A percentile compares a stretch with the other conserved stretches of the same genome.
These are phyloP conservation scores for Pleurotus cornucopiae DNA, from an alignment of 768 basidiomycete species.

Conservation along the genomic window DNA sequence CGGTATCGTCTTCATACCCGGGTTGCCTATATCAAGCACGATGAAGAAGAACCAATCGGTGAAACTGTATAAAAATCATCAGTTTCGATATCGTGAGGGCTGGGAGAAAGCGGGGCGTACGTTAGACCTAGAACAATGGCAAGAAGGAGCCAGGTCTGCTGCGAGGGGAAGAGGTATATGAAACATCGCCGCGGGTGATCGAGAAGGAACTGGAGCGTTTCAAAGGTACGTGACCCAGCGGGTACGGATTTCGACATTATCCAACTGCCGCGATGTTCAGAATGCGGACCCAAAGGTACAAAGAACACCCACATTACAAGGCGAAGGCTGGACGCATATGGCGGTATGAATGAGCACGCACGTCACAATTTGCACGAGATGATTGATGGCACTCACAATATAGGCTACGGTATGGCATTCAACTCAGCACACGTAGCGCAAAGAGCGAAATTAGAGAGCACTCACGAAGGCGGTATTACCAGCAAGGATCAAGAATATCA, in stretches of 20 bases:
- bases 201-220: slow-evolving; percentile 87
- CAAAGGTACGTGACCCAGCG: slow-evolving; percentile 52
- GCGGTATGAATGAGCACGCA: neutral
- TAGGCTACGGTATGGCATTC: slow-evolving; percentile 45
- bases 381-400: slow-evolving; percentile 59
- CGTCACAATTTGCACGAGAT: neutral
- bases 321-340: slow-evolving; percentile 51
- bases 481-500: slow-evolving; percentile 77
- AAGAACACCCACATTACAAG: slow-evolving; percentile 66
- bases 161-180: slow-evolving; percentile 85
- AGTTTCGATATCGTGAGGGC: neutral
- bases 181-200: slow-evolving; percentile 94
- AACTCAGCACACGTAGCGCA: neutral
- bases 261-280: slow-evolving; percentile 54
- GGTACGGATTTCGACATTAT: slow-evolving; percentile 58
- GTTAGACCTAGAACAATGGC: slow-evolving; percentile 64
- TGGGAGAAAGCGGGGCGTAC: slow-evolving; percentile 37
- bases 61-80: slow-evolving; percentile 33
- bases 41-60: slow-evolving; percentile 91
- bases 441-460: slow-evolving; percentile 17
- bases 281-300: neutral
- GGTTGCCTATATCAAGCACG: slow-evolving; percentile 81
- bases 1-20: slow-evolving; percentile 64
- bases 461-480: slow-evolving; percentile 93
- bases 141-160: slow-evolving; percentile 90